A percentile compares a stretch with the other conserved stretches of the same genome.
These are phyloP conservation scores for Psilocybe tampanensis DNA, from an alignment of 768 basidiomycete species.

Conservation along the genomic window DNA sequence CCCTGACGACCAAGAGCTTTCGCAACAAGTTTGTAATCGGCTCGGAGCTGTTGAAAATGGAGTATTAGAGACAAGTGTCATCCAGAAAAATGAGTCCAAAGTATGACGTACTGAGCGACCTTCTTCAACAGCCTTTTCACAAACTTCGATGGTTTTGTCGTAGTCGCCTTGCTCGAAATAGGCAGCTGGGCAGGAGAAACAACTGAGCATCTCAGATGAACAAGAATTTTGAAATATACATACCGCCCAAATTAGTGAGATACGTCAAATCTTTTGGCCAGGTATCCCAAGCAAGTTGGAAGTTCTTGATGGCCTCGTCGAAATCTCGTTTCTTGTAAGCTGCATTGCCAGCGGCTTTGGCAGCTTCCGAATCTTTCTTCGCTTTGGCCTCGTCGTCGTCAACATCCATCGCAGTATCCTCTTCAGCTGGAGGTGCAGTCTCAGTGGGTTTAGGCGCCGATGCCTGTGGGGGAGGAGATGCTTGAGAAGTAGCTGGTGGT, in stretches of 20 bases:
- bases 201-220: background rate
- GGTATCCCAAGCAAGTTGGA: conserved; percentile 87
- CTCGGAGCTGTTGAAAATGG: conserved; percentile 58
- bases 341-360: conserved; percentile 77
- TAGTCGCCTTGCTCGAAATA: conserved; percentile 95
- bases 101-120: conserved; percentile 65
- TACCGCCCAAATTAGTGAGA: conserved; percentile 88
- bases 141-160: conserved; percentile 87
- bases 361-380: conserved; percentile 77
- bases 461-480: conserved; percentile 45
- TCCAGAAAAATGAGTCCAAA: background rate
- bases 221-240: conserved; percentile 15
- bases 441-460: conserved; percentile 43
- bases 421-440: conserved; percentile 45
- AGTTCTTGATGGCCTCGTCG: conserved; percentile 71
- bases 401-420: conserved; percentile 69
- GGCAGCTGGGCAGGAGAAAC: conserved; percentile 56
- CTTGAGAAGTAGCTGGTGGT: conserved; percentile 37
- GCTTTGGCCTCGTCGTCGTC: conserved; percentile 71
- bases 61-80: background rate
- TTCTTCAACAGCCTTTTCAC: conserved; percentile 96
- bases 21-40: conserved; percentile 94
- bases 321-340: conserved; percentile 90
- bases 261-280: conserved; percentile 95
- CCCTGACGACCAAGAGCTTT: conserved; percentile 94